Percentiles rank a stretch among this genome's conserved stretches.
phyloP scores from a whole-genome alignment of 345 rosid species.

The Jatropha curcas region DNA sequence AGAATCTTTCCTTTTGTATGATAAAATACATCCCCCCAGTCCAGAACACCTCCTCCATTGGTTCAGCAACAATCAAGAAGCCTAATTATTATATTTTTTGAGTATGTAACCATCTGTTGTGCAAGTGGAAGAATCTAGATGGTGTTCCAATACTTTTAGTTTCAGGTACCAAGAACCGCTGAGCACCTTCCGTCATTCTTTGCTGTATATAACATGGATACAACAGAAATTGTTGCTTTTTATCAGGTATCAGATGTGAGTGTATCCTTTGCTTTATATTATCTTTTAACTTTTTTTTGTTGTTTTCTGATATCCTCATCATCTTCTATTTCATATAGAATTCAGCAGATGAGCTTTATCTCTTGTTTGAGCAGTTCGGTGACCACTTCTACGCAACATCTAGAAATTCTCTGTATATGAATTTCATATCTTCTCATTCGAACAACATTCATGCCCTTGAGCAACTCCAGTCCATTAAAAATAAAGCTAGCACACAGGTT shows the following conservation, averaged over 20 bases:
- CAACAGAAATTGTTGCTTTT: conserved; percentile 92
- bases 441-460: conserved; percentile 74
- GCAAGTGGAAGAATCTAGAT: conserved; percentile 4
- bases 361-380: conserved; percentile 75
- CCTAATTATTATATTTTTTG: background rate
- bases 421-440: conserved; percentile 85
- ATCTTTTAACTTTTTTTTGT: background rate
- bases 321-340: conserved; percentile 54
- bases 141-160: conserved; percentile 22
- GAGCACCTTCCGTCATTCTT: conserved; percentile 84
- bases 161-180: conserved; percentile 64
- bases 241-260: conserved; percentile 58
- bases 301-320: conserved; percentile 13
- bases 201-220: conserved; percentile 95
- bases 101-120: background rate
- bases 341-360: conserved; percentile 80
- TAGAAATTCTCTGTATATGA: conserved; percentile 59
- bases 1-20: background rate
- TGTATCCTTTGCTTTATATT: conserved; percentile 2
- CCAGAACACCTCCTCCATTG: background rate
- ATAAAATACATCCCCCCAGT: background rate
- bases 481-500: conserved; percentile 77
- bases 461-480: conserved; percentile 64
- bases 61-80: background rate
- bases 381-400: conserved; percentile 77